These are phyloP conservation scores for Termitomyces sp. DNA, from an alignment of 768 basidiomycete genomes.

Conservation along the genomic window DNA sequence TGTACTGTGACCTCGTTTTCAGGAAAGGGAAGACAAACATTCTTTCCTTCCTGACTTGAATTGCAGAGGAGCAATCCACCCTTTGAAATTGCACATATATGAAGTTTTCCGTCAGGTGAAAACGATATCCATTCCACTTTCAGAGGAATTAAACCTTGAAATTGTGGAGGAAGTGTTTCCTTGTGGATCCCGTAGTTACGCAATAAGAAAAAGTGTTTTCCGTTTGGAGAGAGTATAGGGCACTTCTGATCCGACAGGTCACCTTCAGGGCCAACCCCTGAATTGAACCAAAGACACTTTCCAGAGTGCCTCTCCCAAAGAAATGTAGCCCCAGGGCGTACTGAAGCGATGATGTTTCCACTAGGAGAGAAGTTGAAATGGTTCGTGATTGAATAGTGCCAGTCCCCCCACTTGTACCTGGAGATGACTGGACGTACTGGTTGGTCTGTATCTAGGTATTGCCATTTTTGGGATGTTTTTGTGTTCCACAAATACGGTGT, in stretches of 20 bases:
- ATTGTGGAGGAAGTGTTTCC: too few species aligned
- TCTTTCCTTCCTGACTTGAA: neutral
- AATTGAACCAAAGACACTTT: too few species aligned
- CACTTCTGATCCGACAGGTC: neutral
- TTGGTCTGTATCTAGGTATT: too few species aligned
- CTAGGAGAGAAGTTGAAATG: neutral
- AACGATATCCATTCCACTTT: conserved; percentile 1
- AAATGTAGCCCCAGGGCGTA: neutral
- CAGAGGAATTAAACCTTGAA: too few species aligned
- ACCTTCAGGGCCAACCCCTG: too few species aligned
- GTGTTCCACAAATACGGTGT: neutral
- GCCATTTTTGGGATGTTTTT: neutral
- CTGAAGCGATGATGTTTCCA: neutral
- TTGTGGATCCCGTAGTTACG: too few species aligned
- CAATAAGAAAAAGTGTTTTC: neutral
- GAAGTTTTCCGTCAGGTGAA: neutral
- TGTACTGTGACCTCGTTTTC: too few species aligned
- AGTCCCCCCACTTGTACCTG: too few species aligned
- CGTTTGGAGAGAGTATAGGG: neutral
- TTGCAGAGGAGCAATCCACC: neutral
- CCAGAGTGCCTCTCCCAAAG: neutral
- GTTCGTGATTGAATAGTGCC: neutral
- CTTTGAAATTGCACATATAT: neutral
- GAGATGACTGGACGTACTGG: too few species aligned
- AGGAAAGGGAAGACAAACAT: neutral